Conservation (phyloP, 371 early-diverging fungal genomes). For the Actinomortierella ambigua region DNA sequence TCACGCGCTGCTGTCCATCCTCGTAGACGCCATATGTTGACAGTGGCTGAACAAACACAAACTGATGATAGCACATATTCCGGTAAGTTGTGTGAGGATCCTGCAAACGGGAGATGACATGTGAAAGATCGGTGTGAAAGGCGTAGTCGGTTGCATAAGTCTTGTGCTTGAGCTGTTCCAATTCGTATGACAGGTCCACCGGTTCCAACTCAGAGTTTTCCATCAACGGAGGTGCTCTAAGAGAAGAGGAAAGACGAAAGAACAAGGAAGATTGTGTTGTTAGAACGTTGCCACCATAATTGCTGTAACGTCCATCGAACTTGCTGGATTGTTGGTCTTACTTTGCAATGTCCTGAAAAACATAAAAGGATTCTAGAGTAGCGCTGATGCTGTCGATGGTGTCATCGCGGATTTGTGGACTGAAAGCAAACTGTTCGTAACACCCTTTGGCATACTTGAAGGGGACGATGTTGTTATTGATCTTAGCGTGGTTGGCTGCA, state of each 20-base stretch:
- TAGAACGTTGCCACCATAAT: no score
- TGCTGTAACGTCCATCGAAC: no score
- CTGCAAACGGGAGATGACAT: slow-evolving; percentile 20
- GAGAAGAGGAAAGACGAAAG: neutral
- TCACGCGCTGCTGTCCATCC: slow-evolving; percentile 30
- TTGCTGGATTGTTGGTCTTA: slow-evolving; percentile 6
- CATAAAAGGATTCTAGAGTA: slow-evolving; percentile 42
- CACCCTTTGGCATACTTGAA: slow-evolving; percentile 32
- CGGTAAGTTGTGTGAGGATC: slow-evolving; percentile 39
- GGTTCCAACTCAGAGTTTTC: slow-evolving; percentile 38
- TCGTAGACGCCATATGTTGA: slow-evolving; percentile 42
- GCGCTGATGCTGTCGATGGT: slow-evolving; percentile 25
- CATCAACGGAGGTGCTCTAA: slow-evolving; percentile 28
- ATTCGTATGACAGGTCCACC: slow-evolving; percentile 13
- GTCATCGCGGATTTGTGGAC: slow-evolving; percentile 17
- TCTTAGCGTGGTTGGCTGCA: slow-evolving; percentile 12
- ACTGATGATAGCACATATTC: slow-evolving; percentile 42
- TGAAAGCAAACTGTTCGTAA: slow-evolving; percentile 34
- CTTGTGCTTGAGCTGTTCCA: slow-evolving; percentile 11
- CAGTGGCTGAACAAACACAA: slow-evolving; percentile 33
- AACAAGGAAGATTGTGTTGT: neutral
- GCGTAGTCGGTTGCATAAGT: slow-evolving; percentile 23
- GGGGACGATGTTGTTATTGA: slow-evolving; percentile 11
- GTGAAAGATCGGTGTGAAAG: slow-evolving; percentile 16
- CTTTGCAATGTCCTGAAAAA: slow-evolving; percentile 45